Base-by-base conservation (phyloP, 352 stramenopile species). In the Plasmopara halstedii region DNA sequence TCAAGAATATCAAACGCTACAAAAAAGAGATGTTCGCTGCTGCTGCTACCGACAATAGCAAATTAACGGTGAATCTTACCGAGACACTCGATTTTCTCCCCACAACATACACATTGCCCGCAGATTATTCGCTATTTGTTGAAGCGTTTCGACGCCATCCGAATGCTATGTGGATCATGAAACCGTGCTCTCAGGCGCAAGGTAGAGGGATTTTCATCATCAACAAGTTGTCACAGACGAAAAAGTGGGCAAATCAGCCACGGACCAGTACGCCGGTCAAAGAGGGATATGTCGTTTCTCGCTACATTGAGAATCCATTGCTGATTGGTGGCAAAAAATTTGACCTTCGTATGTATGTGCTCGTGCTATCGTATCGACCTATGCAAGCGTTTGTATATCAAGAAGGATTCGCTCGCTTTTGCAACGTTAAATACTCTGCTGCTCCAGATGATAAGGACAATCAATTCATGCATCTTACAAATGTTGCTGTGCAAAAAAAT, bases 131-230 rank as follows among this genome's bases (percentile, higher is more conserved):
- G 37, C 64, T 97, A 10, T 97, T 97, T 47, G 86, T 96, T 6
- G 90, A 97, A 52, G 79, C 89, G 55, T 91, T 91, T 26, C 72
- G 77, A 17, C 78, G 76, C 27, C 94, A 85, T 44, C 81, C 79
- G 11, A 85, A 90, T 62, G 64, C 64, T 14, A 91, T 90, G 77
- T 97, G 89, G 89, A 97, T 97, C 58, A 97, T 97, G 89, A 97
- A 97, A 44, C 89, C 89, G 1, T 93, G 78, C 19, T 91, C 79
- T 13, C 70, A 78, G 14, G 85, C 87, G 0, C 88, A 97, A 63
- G 88, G 88, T 15, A 95, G 95, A 49, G 87, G 88, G 20, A 96
- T 97, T 32, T 97, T 96, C 56, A 92, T 97, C 53, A 84, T 97
- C 45, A 96, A 93, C 50, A 95, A 95, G 38, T 70, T 96, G 9